Evolutionary conservation across 2,329 filamentous ascomycete genomes (phyloP).

Genomic region (Cordyceps cateniannulata): DNA sequence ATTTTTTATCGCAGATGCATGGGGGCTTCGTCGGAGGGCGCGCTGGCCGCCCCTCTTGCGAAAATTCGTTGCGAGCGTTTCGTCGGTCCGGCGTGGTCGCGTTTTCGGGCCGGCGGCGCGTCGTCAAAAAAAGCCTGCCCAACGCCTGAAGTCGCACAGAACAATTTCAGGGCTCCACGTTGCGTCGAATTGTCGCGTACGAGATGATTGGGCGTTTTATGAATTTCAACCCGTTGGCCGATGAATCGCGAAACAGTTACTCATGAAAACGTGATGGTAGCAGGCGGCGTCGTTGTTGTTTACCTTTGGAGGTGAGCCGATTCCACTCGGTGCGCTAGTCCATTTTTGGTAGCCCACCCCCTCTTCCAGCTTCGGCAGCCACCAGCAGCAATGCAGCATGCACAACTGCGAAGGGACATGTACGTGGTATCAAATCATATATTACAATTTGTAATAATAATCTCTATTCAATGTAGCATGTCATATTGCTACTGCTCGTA

Average conservation of each 20-base stretch:
- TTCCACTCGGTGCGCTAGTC: conserved; percentile 6
- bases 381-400: no score
- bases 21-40: not conserved
- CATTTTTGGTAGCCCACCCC: conserved; percentile 1
- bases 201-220: not conserved
- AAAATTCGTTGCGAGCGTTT: not conserved
- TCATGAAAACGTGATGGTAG: conserved; percentile 1
- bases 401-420: not conserved
- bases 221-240: not conserved
- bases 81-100: not conserved
- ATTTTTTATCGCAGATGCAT: not conserved
- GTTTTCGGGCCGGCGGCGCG: not conserved
- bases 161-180: no score
- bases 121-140: no score
- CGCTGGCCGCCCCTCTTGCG: not conserved
- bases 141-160: no score
- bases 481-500: conserved; percentile 14
- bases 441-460: not conserved
- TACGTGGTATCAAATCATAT: not conserved
- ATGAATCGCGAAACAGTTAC: conserved; percentile 5
- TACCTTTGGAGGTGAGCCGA: conserved; percentile 11
- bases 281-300: conserved; percentile 8
- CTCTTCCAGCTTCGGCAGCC: not conserved
- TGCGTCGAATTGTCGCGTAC: not conserved
- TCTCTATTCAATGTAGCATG: conserved; percentile 13